A percentile compares a stretch with the other conserved stretches of the same genome.
phyloP scores from a whole-genome alignment of 352 stramenopile species.

The Phytophthora foliorum region DNA sequence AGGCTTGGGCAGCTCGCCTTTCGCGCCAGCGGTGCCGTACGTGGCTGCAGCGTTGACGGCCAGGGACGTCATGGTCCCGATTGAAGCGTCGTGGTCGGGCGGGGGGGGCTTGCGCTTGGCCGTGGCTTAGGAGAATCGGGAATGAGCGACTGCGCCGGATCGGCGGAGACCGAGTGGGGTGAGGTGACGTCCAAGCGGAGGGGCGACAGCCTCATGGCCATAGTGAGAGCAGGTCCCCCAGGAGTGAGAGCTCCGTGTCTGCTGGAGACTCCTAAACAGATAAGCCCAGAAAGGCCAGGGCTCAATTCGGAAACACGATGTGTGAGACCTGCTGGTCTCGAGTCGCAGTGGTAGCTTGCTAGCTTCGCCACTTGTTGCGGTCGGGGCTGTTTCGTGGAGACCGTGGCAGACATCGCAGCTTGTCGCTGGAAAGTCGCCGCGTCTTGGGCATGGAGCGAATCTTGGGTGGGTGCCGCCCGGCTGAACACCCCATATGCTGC shows the following conservation, averaged over 20 bases:
- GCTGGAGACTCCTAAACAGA: neutral
- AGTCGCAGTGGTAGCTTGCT: neutral
- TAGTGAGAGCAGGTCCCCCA: conserved; percentile 17
- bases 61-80: conserved; percentile 22
- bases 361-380: neutral
- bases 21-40: conserved; percentile 40
- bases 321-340: neutral
- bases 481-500: neutral
- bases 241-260: no score
- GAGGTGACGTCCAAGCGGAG: conserved; percentile 10
- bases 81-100: conserved; percentile 5
- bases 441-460: neutral
- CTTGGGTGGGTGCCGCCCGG: neutral
- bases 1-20: conserved; percentile 26
- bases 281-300: conserved; percentile 24
- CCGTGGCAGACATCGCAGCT: neutral
- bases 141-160: conserved; percentile 26
- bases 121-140: conserved; percentile 15
- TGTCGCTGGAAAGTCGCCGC: neutral
- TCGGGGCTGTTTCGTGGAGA: neutral
- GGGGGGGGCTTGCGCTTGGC: neutral
- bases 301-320: conserved; percentile 5
- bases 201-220: conserved; percentile 17
- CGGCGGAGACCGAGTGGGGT: conserved; percentile 12
- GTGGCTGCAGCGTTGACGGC: conserved; percentile 32